Evolutionary conservation across 2,329 filamentous ascomycete genomes (phyloP), one percentile per base, ranked within the genome.

Genomic region (Epicoccum sorghinum): DNA sequence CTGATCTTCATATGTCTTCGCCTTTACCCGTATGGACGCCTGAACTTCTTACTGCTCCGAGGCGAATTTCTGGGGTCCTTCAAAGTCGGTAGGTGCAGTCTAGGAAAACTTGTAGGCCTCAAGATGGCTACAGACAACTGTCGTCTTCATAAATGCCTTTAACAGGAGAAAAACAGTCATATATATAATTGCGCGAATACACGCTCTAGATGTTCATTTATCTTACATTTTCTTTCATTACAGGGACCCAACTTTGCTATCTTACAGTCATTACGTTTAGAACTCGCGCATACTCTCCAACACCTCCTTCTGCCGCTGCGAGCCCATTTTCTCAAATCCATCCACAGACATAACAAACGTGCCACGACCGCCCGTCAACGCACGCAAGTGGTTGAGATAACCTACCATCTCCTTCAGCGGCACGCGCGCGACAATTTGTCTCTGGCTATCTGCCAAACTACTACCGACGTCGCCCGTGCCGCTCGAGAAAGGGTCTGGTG

Each of bases 321-420:
- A 77, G 36, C 80, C 82, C 79, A 91, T 85, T 67, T 80, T 82
- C 77, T 90, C 87, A 72, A 90, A 91, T 33, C 82, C 81, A 77
- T 90, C 87, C 42, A 90, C 84, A 58, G 78, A 83, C 88, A 91
- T 91, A 4, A 90, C 85, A 71, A 90, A 91, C 1, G 87, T 90
- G 0, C 88, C 88, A 50, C 95, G 82, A 0, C 95, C 95, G 3
- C 89, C 90, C 3, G 93, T 99, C 79, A 96, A 83, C 75, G 91
- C 93, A 47, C 95, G 82, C 60, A 99, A 77, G 70, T 96, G 90
- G 72, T 91, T 91, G 64, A 98, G 80, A 74, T 98, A 99, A 37
- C 93, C 90, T 32, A 98, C 88, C 91, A 98, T 97, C 76, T 98
- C 93, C 77, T 95, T 96, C 66, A 98, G 81, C 29, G 95, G 95